Base-by-base conservation (phyloP, 2,329 filamentous ascomycete species). In the Neoscytalidium dimidiatum region DNA sequence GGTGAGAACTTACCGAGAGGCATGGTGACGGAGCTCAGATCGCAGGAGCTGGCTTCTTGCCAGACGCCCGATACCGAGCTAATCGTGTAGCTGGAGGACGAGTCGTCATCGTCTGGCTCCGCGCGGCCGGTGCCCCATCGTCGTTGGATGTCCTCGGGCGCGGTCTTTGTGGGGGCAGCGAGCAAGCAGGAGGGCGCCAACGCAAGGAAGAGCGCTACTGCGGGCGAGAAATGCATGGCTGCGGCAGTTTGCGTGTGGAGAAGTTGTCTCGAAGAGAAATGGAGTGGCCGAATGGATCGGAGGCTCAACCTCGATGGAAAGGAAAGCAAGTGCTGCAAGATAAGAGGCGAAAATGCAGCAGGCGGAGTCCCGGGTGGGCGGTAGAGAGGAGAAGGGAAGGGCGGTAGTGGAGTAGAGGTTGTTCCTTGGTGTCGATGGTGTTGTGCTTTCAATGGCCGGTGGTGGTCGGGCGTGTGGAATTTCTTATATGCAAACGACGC, bases 161-260 rank as follows among this genome's bases (percentile, higher is more conserved):
- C 44, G 19, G 44, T 62, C 41, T 43, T 19, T 4, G 74, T 74
- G 8, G 75, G 75, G 46, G 73, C 74, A 26, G 76, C 75, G 67
- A 76, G 67, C 63, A 78, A 61, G 21, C 69, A 67, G 17, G 71
- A 62, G 48, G 75, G 75, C 67, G 74, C 72, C 64, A 78, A 67
- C 48, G 75, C 73, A 70, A 76, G 66, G 70, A 75, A 48, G 64
- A 77, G 66, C 11, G 71, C 67, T 68, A 76, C 44, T 21, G 72
- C 67, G 48, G 69, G 70, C 58, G 73, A 68, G 73, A 76, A 77
- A 68, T 75, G 70, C 76, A 78, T 78, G 56, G 46, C 70, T 44
- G 63, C 28, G 43, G 64, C 21, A n/a, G n/a, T n/a, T n/a, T n/a
- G n/a, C n/a, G n/a, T n/a, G n/a, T n/a, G n/a, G n/a, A n/a, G n/a